Conservation (phyloP, 306 rosid species). For the Pachyrhizus erosus region DNA sequence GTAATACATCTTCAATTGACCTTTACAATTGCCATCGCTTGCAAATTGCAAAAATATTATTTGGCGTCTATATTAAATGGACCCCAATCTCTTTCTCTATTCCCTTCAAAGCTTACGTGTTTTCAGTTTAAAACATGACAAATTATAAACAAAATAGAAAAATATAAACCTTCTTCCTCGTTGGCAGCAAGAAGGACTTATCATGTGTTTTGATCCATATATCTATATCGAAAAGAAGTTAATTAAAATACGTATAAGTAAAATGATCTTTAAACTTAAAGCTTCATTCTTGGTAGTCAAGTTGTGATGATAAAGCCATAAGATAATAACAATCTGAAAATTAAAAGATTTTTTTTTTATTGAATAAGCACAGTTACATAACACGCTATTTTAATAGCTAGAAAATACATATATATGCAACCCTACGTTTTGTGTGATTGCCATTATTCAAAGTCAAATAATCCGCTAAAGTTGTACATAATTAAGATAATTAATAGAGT, state of each 20-base stretch:
- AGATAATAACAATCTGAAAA: neutral
- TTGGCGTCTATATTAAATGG: neutral
- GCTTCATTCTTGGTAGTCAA: neutral
- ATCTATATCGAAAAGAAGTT: neutral
- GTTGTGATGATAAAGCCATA: neutral
- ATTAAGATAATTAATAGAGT: neutral
- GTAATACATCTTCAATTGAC: neutral
- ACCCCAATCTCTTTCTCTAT: neutral
- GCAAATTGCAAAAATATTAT: neutral
- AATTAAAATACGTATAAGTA: neutral
- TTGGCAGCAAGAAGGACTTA: neutral
- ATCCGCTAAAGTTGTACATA: neutral
- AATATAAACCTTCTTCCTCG: no score
- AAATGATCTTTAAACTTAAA: neutral
- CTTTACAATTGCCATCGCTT: neutral
- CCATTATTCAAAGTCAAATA: neutral
- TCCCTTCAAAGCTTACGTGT: neutral
- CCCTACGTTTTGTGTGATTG: neutral
- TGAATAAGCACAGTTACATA: neutral
- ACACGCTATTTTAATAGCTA: neutral
- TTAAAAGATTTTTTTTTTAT: neutral
- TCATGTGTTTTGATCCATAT: neutral
- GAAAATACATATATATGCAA: neutral
- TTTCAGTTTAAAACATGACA: neutral
- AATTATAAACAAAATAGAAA: no score